Evolutionary conservation across 768 basidiomycete genomes (phyloP), one percentile per base, ranked within the genome.

Genomic region (Dacryopinax primogenitus): DNA sequence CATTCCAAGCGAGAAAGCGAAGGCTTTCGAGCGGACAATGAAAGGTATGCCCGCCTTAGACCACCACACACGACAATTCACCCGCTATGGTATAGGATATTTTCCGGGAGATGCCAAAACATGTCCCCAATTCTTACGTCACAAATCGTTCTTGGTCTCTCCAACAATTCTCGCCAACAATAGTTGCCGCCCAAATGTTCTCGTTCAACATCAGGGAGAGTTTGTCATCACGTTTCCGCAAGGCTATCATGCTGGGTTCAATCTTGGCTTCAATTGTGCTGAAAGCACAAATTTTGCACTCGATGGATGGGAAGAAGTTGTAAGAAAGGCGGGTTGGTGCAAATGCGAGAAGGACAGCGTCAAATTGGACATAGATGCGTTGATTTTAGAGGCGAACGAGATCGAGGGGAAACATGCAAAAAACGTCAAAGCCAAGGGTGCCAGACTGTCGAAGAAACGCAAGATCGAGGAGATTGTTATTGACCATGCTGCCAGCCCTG

Each of bases 271-370:
- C 72, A 98, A 98, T 71, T 96, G 93, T 70, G 95, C 95, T 1
- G 95, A 97, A 76, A 92, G 90, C 68, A 91, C 96, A 71, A 98
- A 98, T 73, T 98, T 97, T 72, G 95, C 95, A 0, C 78, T 96
- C 30, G 90, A 96, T 44, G 90, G 88, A 68, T 98, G 94, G 94
- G 75, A 97, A 3, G 91, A 93, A 41, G 75, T 94, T 21, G 95
- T 93, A 0, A 79, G 90, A 65, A 83, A 81, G 64, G 94, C 95
- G 6, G 84, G 85, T 67, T 84, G 79, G 2, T 91, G 90, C 69
- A 77, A 82, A 70, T 90, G 88, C 70, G 79, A 85, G 76, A 83
- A 78, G 70, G 68, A 73, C 51, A 58, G 51, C 18, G 51, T 58
- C 13, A 58, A 58, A 18, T 30, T 58, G 51, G 51, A 58, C 18